Evolutionary conservation across 495 filamentous ascomycete species (phyloP), one percentile per base, ranked within the genome.

Genomic region (Xanthoparmelia taractica): DNA sequence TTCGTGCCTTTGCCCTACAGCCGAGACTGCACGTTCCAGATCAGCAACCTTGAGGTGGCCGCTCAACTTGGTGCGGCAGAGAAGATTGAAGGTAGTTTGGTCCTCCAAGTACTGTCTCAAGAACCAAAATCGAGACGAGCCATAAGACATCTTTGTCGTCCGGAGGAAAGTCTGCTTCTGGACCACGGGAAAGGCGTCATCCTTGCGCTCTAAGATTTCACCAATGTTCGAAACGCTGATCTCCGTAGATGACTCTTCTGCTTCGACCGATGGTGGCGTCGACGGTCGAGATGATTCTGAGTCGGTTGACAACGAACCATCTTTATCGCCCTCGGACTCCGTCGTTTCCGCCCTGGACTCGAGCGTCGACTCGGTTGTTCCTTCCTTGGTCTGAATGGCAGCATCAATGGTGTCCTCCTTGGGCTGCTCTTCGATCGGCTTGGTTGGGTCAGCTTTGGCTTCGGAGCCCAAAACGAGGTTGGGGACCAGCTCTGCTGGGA

Each of bases 51-150:
- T 62, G 7, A 83, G 64, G 5, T 57, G 43, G 37, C 63, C n/a
- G 56, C 65, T 23, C 48, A 58, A 2, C 58, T 55, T 8, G 67
- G 55, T 45, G 41, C 41, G 41, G 20, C 41, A 45, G 41, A 45
- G 20, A 7, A 45, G 41, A 54, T 80, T 81, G 38, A 72, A 74
- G 4, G 74, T 73, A 0, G 74, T 74, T 31, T 63, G 69, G 63
- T 80, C 72, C 31, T 74, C 62, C 8, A 78, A 50, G 2, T 73
- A 63, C 4, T 62, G 65, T 0, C 45, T 59, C 12, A 77, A 54
- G 60, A 82, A 81, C 78, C 78, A 82, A 60, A 82, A 75, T 3
- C 79, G 69, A 0, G 75, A 76, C 61, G 82, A 79, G 5, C 63
- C 73, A 37, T 73, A 73, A 4, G 75, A 76, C 66, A 77, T 75